Evolutionary conservation across 495 filamentous ascomycete genomes (phyloP), one percentile per base, ranked within the genome.

Genomic region (Stereocaulon alpinum): DNA sequence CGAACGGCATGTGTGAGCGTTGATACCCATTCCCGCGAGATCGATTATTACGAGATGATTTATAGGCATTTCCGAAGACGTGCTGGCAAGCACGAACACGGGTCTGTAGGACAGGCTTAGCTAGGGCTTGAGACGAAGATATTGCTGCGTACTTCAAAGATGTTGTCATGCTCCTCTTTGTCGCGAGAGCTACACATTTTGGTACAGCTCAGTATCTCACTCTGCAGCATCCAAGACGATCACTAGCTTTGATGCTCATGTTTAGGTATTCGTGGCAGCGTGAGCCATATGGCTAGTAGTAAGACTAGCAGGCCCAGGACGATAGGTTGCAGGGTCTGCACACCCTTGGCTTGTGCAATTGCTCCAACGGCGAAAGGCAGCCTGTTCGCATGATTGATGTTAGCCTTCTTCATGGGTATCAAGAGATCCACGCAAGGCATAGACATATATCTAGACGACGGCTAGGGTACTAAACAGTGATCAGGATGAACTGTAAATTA

Each of bases 301-400:
- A 77, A 67, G 5, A 71, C 80, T 22, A 90, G 73, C 49, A 91
- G 68, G 24, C 79, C 86, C 68, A 93, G 72, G 55, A 85, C 78
- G 63, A 91, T 80, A 15, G 88, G 88, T 72, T 91, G 88, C 63
- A 92, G 64, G 12, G 91, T 87, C 66, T 83, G 70, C 10, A 93
- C 88, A 17, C 90, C 89, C 68, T 81, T 86, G 17, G 78, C 80
- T 69, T 93, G 85, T 7, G 89, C 90, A 70, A 94, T 86, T 0
- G 87, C 87, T 1, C 89, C 89, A 1, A 95, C 86, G 0, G 81
- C 86, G 68, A 95, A 95, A 0, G 90, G 90, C 51, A 95, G 81
- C 30, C 49, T 52, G 49, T 30, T 11, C 30, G n/a, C 9, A 20
- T 37, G 30, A 52, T 17, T 51, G 15, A 41, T n/a, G 42, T 61